Evolutionary conservation across 2,329 filamentous ascomycete species (phyloP), one percentile per base, ranked within the genome.

Genomic region (Aspergillus sp.): DNA sequence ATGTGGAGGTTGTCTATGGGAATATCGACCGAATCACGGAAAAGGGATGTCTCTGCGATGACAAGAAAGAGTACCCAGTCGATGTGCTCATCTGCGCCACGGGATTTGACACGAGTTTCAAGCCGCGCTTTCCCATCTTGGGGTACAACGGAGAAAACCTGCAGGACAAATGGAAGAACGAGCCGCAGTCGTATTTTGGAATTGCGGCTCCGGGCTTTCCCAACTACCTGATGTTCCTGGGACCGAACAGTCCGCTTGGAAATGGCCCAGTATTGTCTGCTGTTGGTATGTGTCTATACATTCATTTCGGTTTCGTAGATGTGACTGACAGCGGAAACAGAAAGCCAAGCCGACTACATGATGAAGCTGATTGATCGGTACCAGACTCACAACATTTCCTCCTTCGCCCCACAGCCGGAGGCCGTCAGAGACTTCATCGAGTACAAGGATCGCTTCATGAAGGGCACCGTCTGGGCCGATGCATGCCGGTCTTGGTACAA

Each of bases 201-300:
- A 58, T 79, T 9, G 72, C 73, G 0, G 74, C 73, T 5, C 69
- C 75, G 0, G 69, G 73, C 2, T 77, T 79, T 56, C 78, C 78
- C 17, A 79, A 79, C 58, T 79, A 70, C 50, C 71, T 69, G 47
- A 68, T 64, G 6, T 64, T 68, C 42, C 62, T 70, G 8, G 64
- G 61, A 2, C 63, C 63, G 2, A 61, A 67, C 45, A 71, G 69
- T 1, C 72, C 73, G 4, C 64, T 73, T 11, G 73, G 73, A 1
- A 78, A 76, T 4, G 78, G 73, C 67, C 53, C 55, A 0, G 49
- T 60, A 7, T 42, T 63, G 35, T 35, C 72, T 65, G 50, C 46
- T 19, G 75, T 73, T 26, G 75, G 17, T 42, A 42, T 42, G 17
- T 42, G 14, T 13, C 11, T 3, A 36, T 20, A 2, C 4, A 7